A percentile compares a stretch with the other conserved stretches of the same genome.
Evolutionary conservation across 495 filamentous ascomycete species (phyloP).

Genomic region (Xylaria telfairii): DNA sequence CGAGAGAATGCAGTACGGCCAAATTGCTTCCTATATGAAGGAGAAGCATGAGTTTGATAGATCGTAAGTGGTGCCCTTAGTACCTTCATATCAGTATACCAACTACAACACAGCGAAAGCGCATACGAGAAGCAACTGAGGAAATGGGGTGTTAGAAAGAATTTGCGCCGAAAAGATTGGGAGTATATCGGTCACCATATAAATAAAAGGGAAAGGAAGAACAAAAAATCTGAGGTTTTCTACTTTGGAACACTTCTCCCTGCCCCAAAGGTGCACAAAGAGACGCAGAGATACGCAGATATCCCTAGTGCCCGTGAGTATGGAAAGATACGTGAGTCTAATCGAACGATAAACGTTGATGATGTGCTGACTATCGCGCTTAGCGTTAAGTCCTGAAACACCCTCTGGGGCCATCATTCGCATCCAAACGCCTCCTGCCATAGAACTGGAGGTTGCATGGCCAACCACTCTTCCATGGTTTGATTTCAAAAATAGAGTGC

Average conservation of each 20-base stretch:
- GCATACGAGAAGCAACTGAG: neutral
- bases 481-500: neutral
- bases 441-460: neutral
- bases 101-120: neutral
- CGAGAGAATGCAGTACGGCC: neutral
- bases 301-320: neutral
- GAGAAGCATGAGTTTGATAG: neutral
- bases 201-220: neutral
- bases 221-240: neutral
- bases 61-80: neutral
- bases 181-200: neutral
- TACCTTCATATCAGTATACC: neutral
- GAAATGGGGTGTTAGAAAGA: neutral
- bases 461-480: constrained; percentile 8
- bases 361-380: neutral
- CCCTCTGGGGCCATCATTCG: no score
- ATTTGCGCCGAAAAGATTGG: neutral
- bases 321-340: neutral
- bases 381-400: no score
- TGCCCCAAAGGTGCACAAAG: neutral
- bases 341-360: no score
- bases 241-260: neutral
- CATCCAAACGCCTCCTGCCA: neutral
- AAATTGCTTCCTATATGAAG: neutral
- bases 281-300: neutral